phyloP scores from a whole-genome alignment of 2,329 filamentous ascomycete genomes.

The Nemania sp. region DNA sequence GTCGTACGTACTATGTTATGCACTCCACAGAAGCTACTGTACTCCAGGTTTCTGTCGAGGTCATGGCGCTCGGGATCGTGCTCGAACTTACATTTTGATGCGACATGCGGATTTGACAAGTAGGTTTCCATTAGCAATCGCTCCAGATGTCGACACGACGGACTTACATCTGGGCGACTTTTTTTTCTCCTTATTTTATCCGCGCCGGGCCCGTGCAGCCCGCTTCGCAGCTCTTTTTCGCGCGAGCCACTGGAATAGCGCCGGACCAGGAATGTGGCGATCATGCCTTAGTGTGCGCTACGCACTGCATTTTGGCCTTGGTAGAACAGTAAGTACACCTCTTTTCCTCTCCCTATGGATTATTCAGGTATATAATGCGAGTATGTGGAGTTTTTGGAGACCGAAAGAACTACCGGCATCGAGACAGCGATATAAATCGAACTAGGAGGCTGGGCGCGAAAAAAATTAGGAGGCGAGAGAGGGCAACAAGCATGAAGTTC shows the following conservation, averaged over 20 bases:
- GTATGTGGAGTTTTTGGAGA: background rate
- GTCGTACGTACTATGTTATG: background rate
- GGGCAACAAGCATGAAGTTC: background rate
- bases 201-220: constrained; percentile 4
- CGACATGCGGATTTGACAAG: constrained; percentile 23
- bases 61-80: constrained; percentile 9
- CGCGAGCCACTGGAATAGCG: constrained; percentile 17
- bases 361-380: no score
- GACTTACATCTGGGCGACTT: background rate
- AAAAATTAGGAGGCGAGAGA: background rate
- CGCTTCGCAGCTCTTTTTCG: constrained; percentile 1
- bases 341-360: background rate
- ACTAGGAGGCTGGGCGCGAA: background rate
- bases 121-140: background rate
- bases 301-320: background rate
- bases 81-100: constrained; percentile 12
- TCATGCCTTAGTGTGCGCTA: constrained; percentile 5
- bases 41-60: constrained; percentile 16
- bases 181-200: background rate
- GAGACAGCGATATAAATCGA: background rate
- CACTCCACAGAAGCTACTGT: constrained; percentile 21
- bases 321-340: constrained; percentile 16
- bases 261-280: constrained; percentile 6
- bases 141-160: background rate
- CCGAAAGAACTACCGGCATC: constrained; percentile 2